Conservation (phyloP, 495 filamentous ascomycete species). For the Stereocaulon alpinum region DNA sequence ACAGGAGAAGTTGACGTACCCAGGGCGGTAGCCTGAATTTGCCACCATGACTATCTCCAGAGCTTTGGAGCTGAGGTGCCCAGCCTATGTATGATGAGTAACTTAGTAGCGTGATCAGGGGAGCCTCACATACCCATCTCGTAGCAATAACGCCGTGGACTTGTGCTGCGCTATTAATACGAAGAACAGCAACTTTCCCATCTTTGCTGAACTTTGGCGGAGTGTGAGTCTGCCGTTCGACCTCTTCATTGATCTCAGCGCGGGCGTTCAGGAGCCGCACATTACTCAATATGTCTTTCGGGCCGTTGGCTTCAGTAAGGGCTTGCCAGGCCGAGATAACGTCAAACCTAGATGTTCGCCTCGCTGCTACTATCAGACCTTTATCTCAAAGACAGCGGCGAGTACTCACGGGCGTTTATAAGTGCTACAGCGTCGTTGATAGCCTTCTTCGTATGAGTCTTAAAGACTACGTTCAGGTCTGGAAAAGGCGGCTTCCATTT, state of each 20-base stretch:
- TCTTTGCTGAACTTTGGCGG: conserved; percentile 48
- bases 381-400: not conserved
- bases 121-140: conserved; percentile 33
- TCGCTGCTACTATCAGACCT: conserved; percentile 21
- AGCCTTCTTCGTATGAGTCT: conserved; percentile 44
- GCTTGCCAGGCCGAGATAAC: conserved; percentile 45
- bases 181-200: conserved; percentile 45
- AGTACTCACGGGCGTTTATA: conserved; percentile 39
- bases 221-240: conserved; percentile 42
- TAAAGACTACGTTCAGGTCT: conserved; percentile 44
- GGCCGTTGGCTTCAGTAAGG: conserved; percentile 30
- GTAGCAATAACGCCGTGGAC: conserved; percentile 51
- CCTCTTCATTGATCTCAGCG: conserved; percentile 43
- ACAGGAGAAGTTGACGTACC: conserved; percentile 49
- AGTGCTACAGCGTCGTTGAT: conserved; percentile 46
- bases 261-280: conserved; percentile 34
- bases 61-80: conserved; percentile 37
- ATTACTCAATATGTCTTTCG: conserved; percentile 37
- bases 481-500: conserved; percentile 51
- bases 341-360: conserved; percentile 43
- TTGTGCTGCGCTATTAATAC: conserved; percentile 42
- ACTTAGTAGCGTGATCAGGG: not conserved
- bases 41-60: conserved; percentile 48
- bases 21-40: conserved; percentile 47
- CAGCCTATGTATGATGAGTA: conserved; percentile 23